Base-by-base conservation (phyloP, 352 stramenopile species). In the Globisporangium cederbergense region DNA sequence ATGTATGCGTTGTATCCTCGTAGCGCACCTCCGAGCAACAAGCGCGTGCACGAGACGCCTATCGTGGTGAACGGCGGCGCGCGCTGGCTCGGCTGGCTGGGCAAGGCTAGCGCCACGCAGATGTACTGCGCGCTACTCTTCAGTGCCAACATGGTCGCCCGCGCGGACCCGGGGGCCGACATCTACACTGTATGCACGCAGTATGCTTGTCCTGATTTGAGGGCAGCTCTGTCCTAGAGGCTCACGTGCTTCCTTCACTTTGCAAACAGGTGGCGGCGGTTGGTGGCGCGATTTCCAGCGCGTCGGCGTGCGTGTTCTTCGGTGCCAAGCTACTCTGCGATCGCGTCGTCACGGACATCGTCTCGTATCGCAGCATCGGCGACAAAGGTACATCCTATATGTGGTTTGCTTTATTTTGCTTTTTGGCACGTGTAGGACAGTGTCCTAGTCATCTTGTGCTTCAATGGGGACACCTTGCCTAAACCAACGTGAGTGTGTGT, bases 121-220 rank as follows among this genome's bases (percentile, higher is more conserved):
- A 90, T 92, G 81, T 92, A 90, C 69, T 90, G 81, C 58, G 71
- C 79, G 5, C 46, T 92, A 58, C 66, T 92, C 42, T 72, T 89
- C 40, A 83, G 74, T 2, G 81, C 79, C 4, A 89, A 81, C 22
- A 68, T 92, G 49, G 71, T 90, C 42, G 85, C 79, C 38, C 79
- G 88, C 56, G 79, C 81, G 2, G 78, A 88, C 54, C 60, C 74
- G 0, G 69, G 54, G 16, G 81, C 70, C 60, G 78, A 89, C 49
- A 77, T 90, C 32, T 74, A 80, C 60, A 77, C 83, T 71, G 71
- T 84, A n/a, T 55, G 8, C 47, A 13, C 22, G 9, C 43, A 58
- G 16, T 22, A 14, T 18, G 20, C 6, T 14, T 14, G 16, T 42
- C 7, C 18, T 49, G 22, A 20, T 10, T n/a, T 49, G 25, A 22